Conservation (phyloP, 208 protist species). For the Acanthamoeba healyi region DNA sequence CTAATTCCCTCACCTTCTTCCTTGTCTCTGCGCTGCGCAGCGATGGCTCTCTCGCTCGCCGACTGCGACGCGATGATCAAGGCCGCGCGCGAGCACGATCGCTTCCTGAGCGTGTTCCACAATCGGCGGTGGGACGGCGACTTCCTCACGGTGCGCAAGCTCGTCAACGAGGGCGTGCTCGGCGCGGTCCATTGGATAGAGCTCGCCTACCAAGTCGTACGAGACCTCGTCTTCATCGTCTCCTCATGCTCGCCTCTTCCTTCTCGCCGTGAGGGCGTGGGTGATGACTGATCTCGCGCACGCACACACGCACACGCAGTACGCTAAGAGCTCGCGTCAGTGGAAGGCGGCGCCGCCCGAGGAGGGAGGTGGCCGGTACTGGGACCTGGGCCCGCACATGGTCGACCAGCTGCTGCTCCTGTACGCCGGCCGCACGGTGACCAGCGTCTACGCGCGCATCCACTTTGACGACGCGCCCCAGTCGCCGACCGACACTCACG, state of each 20-base stretch:
- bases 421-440: constrained; percentile 15
- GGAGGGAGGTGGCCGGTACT: constrained; percentile 38
- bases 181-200: constrained; percentile 22
- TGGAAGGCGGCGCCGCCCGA: constrained; percentile 40
- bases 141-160: constrained; percentile 62
- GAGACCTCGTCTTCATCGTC: neutral
- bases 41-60: constrained; percentile 17
- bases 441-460: constrained; percentile 42
- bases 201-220: constrained; percentile 58
- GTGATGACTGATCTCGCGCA: no score
- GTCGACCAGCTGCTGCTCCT: constrained; percentile 62
- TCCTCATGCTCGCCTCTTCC: no score
- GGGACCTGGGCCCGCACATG: constrained; percentile 55
- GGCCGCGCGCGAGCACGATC: constrained; percentile 24
- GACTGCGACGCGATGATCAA: constrained; percentile 56
- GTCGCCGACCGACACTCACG: constrained; percentile 33
- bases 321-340: constrained; percentile 46
- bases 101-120: constrained; percentile 50
- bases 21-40: neutral
- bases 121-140: constrained; percentile 55
- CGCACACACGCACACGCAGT: neutral
- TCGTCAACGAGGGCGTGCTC: neutral
- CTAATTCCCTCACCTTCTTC: neutral
- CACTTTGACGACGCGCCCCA: constrained; percentile 25
- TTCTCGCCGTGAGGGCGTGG: no score